Conservation (phyloP, 495 filamentous ascomycete genomes). For the Daldinia grandis region DNA sequence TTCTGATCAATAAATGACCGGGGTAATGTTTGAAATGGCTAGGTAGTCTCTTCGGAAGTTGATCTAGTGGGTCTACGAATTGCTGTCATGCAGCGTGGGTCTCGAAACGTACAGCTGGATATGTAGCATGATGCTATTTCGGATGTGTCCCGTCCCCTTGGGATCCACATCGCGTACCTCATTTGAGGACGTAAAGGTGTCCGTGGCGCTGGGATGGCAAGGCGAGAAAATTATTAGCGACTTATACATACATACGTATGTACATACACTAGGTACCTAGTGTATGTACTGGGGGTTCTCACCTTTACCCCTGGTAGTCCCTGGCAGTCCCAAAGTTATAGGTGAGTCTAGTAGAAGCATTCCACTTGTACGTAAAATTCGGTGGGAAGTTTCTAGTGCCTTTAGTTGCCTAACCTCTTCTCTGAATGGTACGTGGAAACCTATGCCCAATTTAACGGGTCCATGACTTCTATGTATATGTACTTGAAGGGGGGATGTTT, state of each 20-base stretch:
- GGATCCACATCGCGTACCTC: slow-evolving; percentile 21
- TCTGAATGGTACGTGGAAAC: neutral
- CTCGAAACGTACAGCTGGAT: slow-evolving; percentile 24
- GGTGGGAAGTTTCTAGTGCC: neutral
- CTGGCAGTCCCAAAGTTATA: slow-evolving; percentile 13
- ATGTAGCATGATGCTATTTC: slow-evolving; percentile 37
- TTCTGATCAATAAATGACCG: neutral
- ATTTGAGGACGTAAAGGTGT: slow-evolving; percentile 15
- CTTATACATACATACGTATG: too few species aligned
- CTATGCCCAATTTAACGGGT: neutral
- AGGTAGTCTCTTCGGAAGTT: neutral
- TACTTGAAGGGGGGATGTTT: slow-evolving; percentile 1
- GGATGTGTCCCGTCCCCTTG: slow-evolving; percentile 36
- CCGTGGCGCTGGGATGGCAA: slow-evolving; percentile 37
- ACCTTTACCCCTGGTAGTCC: slow-evolving; percentile 9
- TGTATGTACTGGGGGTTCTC: neutral
- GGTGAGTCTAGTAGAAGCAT: neutral
- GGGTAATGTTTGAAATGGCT: slow-evolving; percentile 21
- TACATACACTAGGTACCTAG: too few species aligned
- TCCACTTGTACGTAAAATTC: neutral
- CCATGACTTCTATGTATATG: neutral
- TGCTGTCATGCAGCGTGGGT: slow-evolving; percentile 33
- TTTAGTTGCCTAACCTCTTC: neutral
- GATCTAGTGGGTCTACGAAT: neutral
- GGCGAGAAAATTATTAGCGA: slow-evolving; percentile 8